Evolutionary conservation across 2,329 filamentous ascomycete species (phyloP).

Genomic region (Beauveria caledonica): DNA sequence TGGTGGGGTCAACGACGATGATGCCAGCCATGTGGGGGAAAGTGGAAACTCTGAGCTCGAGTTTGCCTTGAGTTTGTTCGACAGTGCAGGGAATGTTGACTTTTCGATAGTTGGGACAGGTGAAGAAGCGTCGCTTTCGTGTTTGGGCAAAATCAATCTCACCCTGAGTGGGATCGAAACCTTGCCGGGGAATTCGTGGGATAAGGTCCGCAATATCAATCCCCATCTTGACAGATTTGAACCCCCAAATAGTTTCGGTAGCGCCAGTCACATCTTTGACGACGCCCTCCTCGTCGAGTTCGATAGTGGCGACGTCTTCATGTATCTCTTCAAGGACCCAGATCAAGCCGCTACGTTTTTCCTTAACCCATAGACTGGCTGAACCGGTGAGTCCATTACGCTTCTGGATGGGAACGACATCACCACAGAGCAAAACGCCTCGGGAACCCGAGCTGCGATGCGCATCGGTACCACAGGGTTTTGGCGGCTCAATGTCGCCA

Average conservation of each 20-base stretch:
- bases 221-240: conserved; percentile 55
- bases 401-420: conserved; percentile 97
- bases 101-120: conserved; percentile 67
- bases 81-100: conserved; percentile 81
- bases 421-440: conserved; percentile 86
- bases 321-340: conserved; percentile 98
- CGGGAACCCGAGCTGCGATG: conserved; percentile 70
- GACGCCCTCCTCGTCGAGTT: conserved; percentile 67
- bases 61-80: conserved; percentile 59
- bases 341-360: conserved; percentile 86
- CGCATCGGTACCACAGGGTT: conserved; percentile 46
- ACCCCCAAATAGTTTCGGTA: conserved; percentile 80
- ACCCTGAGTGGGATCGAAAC: conserved; percentile 59
- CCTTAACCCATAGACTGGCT: conserved; percentile 96
- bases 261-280: conserved; percentile 65
- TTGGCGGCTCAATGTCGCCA: conserved; percentile 45
- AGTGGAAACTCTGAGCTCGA: conserved; percentile 77
- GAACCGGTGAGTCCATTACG: conserved; percentile 86
- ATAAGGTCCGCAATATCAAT: conserved; percentile 72
- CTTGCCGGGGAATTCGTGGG: conserved; percentile 71
- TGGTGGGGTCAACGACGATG: conserved; percentile 76
- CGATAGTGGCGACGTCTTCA: conserved; percentile 77
- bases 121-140: conserved; percentile 67
- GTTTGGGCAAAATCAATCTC: conserved; percentile 73
- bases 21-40: conserved; percentile 98